Evolutionary conservation across 192 early-diverging fungal genomes (phyloP).

Genomic region (Rhizophlyctis rosea): DNA sequence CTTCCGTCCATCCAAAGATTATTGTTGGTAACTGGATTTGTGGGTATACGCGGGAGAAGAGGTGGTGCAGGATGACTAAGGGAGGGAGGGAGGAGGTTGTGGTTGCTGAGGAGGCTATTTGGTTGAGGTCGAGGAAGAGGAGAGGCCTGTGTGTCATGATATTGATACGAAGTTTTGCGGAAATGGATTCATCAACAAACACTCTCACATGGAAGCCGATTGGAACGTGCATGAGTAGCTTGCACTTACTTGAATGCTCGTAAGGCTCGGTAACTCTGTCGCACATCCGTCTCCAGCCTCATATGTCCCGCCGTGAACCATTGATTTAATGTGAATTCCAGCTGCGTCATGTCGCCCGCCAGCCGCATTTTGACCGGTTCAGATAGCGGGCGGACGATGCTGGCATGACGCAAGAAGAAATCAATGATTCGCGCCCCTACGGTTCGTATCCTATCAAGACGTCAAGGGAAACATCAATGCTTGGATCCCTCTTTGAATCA

Average conservation of each 20-base stretch:
- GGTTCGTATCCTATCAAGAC: constrained; percentile 34
- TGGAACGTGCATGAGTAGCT: too few relatives aligned
- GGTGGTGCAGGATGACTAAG: constrained; percentile 58
- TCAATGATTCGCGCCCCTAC: constrained; percentile 44
- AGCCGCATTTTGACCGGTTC: constrained; percentile 66
- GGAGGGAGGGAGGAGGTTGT: constrained; percentile 48
- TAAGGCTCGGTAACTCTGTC: constrained; percentile 54
- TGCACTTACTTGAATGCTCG: constrained; percentile 53
- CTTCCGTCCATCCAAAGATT: constrained; percentile 54
- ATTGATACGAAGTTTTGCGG: too few relatives aligned
- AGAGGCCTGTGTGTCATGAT: constrained; percentile 57
- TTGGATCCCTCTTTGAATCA: constrained; percentile 6
- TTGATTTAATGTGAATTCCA: constrained; percentile 67
- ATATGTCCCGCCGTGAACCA: constrained; percentile 54
- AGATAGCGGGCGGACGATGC: constrained; percentile 55
- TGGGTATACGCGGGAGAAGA: constrained; percentile 55
- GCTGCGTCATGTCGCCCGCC: constrained; percentile 67
- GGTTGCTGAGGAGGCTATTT: constrained; percentile 44
- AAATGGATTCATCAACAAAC: background rate
- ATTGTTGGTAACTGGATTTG: constrained; percentile 53
- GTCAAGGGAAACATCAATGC: constrained; percentile 21
- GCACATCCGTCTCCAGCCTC: constrained; percentile 56
- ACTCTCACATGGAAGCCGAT: constrained; percentile 15
- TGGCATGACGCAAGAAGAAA: constrained; percentile 67
- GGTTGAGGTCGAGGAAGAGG: constrained; percentile 59